Percentiles rank a stretch among this genome's conserved stretches.
These are phyloP conservation scores for Chaetomiaceae sp. DNA, from an alignment of 2,329 filamentous ascomycete genomes.

Conservation along the genomic window DNA sequence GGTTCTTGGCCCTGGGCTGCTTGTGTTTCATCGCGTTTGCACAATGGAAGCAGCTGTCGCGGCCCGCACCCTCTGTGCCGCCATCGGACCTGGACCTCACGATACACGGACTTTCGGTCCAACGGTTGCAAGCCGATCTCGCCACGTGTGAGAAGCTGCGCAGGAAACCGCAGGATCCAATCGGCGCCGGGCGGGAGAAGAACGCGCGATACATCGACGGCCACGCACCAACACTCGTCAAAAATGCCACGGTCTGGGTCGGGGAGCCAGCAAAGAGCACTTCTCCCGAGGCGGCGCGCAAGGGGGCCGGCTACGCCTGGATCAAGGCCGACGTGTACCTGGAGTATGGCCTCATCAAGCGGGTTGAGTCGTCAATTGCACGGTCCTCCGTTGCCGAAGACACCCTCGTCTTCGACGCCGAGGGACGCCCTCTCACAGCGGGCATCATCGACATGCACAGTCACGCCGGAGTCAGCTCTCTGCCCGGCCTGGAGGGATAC, in stretches of 20 bases:
- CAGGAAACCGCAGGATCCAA: conserved; percentile 50
- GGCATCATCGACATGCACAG: conserved; percentile 71
- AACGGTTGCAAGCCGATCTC: conserved; percentile 50
- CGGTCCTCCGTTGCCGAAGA: conserved; percentile 40
- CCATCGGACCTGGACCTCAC: conserved; percentile 21
- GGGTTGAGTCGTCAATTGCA: conserved; percentile 44
- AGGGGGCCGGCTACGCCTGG: conserved; percentile 59
- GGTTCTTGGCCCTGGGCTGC: conserved; percentile 41
- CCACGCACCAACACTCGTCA: conserved; percentile 56
- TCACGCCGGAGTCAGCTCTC: conserved; percentile 55
- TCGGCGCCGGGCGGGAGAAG: conserved; percentile 49
- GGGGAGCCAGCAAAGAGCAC: conserved; percentile 54
- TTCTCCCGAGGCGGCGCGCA: conserved; percentile 48
- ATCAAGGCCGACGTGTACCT: conserved; percentile 55
- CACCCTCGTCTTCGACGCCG: conserved; percentile 50
- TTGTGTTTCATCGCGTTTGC: conserved; percentile 46
- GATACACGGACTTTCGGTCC: conserved; percentile 42
- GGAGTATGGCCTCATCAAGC: conserved; percentile 56
- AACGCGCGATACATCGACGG: conserved; percentile 59
- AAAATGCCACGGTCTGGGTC: conserved; percentile 62
- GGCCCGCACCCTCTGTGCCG: neutral
- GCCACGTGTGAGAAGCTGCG: conserved; percentile 52
- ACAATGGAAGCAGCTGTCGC: conserved; percentile 38
- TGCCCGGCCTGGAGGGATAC: conserved; percentile 52
- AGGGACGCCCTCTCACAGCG: conserved; percentile 57